Evolutionary conservation across 192 early-diverging fungal species (phyloP).

Genomic region (Nowakowskiella sp.): DNA sequence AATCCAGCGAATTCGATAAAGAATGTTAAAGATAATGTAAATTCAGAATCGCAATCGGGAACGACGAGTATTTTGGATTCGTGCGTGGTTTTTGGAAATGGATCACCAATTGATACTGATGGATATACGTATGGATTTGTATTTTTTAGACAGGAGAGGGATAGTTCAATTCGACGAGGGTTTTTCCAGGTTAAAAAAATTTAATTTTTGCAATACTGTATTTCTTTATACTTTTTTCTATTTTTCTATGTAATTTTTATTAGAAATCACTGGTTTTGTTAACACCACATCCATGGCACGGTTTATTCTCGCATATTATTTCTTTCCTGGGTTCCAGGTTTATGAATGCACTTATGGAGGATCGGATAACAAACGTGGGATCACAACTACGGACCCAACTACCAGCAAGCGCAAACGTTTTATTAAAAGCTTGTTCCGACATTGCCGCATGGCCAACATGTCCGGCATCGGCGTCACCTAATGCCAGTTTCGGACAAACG

Average conservation of each 20-base stretch:
- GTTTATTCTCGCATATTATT: constrained; percentile 70
- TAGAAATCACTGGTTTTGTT: constrained; percentile 81
- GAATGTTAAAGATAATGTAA: background rate
- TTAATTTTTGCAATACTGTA: constrained; percentile 1
- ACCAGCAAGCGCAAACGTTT: constrained; percentile 29
- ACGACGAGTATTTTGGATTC: background rate
- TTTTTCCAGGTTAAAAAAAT: constrained; percentile 69
- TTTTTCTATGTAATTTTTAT: constrained; percentile 4
- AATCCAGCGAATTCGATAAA: constrained; percentile 4
- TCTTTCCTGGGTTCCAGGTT: constrained; percentile 67
- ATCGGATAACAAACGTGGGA: constrained; percentile 9
- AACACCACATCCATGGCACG: constrained; percentile 81
- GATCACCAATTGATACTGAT: constrained; percentile 37
- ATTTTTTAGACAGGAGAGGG: constrained; percentile 88
- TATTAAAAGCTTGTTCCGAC: constrained; percentile 75
- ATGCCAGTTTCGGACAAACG: constrained; percentile 23
- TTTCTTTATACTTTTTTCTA: constrained; percentile 3
- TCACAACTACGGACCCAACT: background rate
- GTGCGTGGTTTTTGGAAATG: background rate
- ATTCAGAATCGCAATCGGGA: constrained; percentile 2
- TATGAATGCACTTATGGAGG: constrained; percentile 57
- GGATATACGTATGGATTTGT: constrained; percentile 77
- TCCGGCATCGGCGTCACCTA: constrained; percentile 20
- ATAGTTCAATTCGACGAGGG: constrained; percentile 74
- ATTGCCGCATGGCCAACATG: constrained; percentile 61